A percentile compares a stretch with the other conserved stretches of the same genome.
Conservation (phyloP, 495 filamentous ascomycete genomes). For the Tuber aestivum region DNA sequence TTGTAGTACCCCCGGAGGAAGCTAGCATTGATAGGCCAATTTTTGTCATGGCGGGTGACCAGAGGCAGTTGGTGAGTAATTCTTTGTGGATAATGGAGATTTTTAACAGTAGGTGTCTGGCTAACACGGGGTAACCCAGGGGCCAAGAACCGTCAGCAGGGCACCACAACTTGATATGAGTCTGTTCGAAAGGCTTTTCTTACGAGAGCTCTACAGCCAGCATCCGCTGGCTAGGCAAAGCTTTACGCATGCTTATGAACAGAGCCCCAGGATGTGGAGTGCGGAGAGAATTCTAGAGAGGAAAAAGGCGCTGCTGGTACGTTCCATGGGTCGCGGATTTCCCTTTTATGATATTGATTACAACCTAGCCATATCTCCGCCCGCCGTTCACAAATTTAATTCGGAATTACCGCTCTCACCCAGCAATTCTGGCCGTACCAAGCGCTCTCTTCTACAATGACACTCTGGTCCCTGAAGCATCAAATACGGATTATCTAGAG, state of each 20-base stretch:
- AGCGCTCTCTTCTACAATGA: slow-evolving; percentile 53
- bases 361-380: slow-evolving; percentile 44
- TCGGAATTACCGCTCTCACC: slow-evolving; percentile 58
- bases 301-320: slow-evolving; percentile 34
- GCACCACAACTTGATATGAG: slow-evolving; percentile 46
- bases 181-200: slow-evolving; percentile 52
- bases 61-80: slow-evolving; percentile 48
- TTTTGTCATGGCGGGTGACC: slow-evolving; percentile 55
- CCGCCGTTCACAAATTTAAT: slow-evolving; percentile 53
- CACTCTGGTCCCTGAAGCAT: slow-evolving; percentile 50
- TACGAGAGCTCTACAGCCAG: slow-evolving; percentile 46
- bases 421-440: slow-evolving; percentile 53
- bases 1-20: slow-evolving; percentile 50
- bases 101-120: background rate
- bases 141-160: slow-evolving; percentile 48
- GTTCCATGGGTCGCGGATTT: slow-evolving; percentile 1
- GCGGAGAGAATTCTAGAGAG: slow-evolving; percentile 36
- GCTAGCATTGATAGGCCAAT: slow-evolving; percentile 44
- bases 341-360: slow-evolving; percentile 22
- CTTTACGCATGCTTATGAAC: slow-evolving; percentile 24
- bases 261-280: slow-evolving; percentile 32
- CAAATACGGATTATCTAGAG: slow-evolving; percentile 42
- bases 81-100: slow-evolving; percentile 1
- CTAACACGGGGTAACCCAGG: slow-evolving; percentile 24
- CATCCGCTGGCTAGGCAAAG: slow-evolving; percentile 50